Conservation (phyloP, 1,284 basidiomycete species). For the Cutaneotrichosporon sp. region DNA sequence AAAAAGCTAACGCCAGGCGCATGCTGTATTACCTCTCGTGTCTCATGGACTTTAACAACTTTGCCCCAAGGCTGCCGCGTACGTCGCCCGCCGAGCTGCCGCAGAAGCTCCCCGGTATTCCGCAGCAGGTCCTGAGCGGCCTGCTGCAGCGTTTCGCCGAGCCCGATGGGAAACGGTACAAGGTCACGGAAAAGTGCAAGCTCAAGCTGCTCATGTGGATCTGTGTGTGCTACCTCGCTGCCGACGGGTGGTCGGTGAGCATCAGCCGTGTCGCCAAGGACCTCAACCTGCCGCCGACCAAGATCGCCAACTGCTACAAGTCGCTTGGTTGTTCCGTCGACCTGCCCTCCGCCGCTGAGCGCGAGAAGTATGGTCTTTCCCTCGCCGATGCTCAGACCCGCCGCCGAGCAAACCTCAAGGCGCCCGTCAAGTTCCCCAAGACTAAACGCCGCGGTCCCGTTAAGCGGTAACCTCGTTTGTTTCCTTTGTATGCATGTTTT, state of each 20-base stretch:
- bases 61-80: slow-evolving; percentile 32
- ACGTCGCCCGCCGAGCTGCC: slow-evolving; percentile 39
- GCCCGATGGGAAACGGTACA: slow-evolving; percentile 55
- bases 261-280: slow-evolving; percentile 64
- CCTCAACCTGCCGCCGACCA: slow-evolving; percentile 56
- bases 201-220: slow-evolving; percentile 69
- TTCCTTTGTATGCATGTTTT: not conserved
- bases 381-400: slow-evolving; percentile 58
- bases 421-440: slow-evolving; percentile 75
- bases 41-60: slow-evolving; percentile 64
- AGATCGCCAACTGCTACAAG: slow-evolving; percentile 49
- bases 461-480: slow-evolving; percentile 24
- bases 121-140: slow-evolving; percentile 64
- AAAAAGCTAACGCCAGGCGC: slow-evolving; percentile 53
- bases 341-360: slow-evolving; percentile 58
- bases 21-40: slow-evolving; percentile 70
- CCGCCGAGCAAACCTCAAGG: slow-evolving; percentile 65
- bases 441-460: slow-evolving; percentile 42
- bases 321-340: slow-evolving; percentile 62
- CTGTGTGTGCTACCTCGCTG: slow-evolving; percentile 68
- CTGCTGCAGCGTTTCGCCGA: slow-evolving; percentile 77
- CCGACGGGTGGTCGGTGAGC: slow-evolving; percentile 71
- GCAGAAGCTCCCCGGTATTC: slow-evolving; percentile 58
- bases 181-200: slow-evolving; percentile 63
- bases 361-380: slow-evolving; percentile 57